Base-by-base conservation (phyloP, 805 yeast species). In the Kuraishia hungarica region DNA sequence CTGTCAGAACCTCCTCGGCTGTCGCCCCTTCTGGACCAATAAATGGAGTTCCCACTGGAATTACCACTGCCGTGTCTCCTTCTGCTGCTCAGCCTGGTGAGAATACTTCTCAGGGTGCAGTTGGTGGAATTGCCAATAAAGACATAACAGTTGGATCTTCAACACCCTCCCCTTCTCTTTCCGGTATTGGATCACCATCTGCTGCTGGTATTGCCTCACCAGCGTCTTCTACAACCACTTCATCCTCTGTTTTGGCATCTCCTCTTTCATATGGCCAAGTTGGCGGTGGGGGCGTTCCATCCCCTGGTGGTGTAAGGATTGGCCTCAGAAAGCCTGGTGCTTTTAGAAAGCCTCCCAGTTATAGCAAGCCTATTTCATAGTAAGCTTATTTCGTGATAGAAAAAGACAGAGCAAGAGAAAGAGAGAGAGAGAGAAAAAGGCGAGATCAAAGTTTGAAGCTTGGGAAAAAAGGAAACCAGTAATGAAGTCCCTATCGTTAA, bases 251-350 rank as follows among this genome's bases (percentile, higher is more conserved):
- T 4, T 35, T 35, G 43, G 17, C 43, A 35, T 35, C 43, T 8
- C 43, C 43, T 13, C 43, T 35, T 15, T 13, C 43, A 15, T 35
- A 8, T 15, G 43, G 43, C 8, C 5, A 35, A 35, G n/a, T 15
- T 13, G n/a, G 43, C 10, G 28, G 28, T 13, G n/a, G 43, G n/a
- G 28, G 28, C 4, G 13, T 23, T 48, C 10, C 51, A 17, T 22
- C 51, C 11, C 26, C 39, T 51, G 53, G 53, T 51, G 53, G 53
- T n/a, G 24, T 51, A 21, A 54, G 56, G 23, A 22, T 46, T 21
- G 64, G 69, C 19, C 60, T 68, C 22, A 55, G 70, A 39, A 68
- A 63, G 52, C 73, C 73, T 0, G 67, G 70, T 1, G 72, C 73
- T 0, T 69, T 69, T 52, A 58, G 65, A 49, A 68, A 62, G 48